Conservation (phyloP, 331 rosid species). For the Malus hybrid region DNA sequence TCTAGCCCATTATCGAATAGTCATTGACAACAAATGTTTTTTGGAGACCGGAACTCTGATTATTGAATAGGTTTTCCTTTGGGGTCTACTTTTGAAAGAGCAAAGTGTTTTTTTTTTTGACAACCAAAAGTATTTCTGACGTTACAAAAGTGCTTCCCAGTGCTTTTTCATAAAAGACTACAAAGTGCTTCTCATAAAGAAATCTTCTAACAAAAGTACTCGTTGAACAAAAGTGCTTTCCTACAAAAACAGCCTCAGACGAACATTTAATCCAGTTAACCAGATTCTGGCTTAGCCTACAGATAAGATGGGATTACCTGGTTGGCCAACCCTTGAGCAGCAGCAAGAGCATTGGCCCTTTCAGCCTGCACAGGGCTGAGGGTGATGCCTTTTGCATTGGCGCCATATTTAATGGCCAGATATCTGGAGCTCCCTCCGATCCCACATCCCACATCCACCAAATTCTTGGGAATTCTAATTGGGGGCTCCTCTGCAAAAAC, state of each 20-base stretch:
- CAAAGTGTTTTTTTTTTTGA: not conserved
- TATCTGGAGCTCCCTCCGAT: slow-evolving; percentile 93
- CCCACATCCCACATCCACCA: slow-evolving; percentile 93
- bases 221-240: not conserved
- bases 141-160: no score
- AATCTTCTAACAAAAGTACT: no score
- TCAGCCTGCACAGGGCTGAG: slow-evolving; percentile 83
- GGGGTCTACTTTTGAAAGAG: not conserved
- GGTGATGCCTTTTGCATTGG: slow-evolving; percentile 59
- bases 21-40: not conserved
- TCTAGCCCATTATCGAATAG: no score
- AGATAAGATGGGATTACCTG: slow-evolving; percentile 25
- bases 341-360: slow-evolving; percentile 70
- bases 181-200: no score
- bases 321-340: slow-evolving; percentile 48
- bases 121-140: no score
- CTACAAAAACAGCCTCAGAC: not conserved
- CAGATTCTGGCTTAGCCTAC: not conserved
- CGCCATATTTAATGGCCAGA: slow-evolving; percentile 55
- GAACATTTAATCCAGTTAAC: not conserved
- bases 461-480: slow-evolving; percentile 13
- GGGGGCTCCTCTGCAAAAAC: slow-evolving; percentile 16
- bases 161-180: no score
- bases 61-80: no score
- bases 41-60: no score